phyloP scores from a whole-genome alignment of 2,329 filamentous ascomycete species.

The Calonectria ilicicola region DNA sequence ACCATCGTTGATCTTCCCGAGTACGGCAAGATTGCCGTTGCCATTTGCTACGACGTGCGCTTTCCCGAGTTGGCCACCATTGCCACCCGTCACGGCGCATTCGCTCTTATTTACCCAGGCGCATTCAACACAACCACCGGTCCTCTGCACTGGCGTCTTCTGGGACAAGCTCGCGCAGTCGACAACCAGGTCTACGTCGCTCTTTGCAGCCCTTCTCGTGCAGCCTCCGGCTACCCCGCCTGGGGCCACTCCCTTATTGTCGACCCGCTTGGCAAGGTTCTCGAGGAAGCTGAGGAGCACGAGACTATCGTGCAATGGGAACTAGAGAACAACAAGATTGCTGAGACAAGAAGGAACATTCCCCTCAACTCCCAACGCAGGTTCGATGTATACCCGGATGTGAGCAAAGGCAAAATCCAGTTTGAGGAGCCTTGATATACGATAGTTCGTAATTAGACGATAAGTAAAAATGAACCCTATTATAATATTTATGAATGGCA shows the following conservation, averaged over 20 bases:
- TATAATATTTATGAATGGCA: not conserved
- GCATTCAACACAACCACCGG: constrained; percentile 97
- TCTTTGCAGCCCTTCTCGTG: constrained; percentile 90
- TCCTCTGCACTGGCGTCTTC: constrained; percentile 89
- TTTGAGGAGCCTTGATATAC: constrained; percentile 44
- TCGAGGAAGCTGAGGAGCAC: constrained; percentile 81
- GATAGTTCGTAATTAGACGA: not conserved
- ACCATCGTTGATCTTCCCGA: constrained; percentile 89
- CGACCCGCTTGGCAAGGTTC: constrained; percentile 87
- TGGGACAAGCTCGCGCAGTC: constrained; percentile 84
- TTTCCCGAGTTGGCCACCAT: constrained; percentile 95
- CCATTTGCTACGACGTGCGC: constrained; percentile 97
- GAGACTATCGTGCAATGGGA: constrained; percentile 83
- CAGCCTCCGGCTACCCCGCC: constrained; percentile 84
- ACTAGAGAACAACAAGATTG: constrained; percentile 75
- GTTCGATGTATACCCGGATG: constrained; percentile 96
- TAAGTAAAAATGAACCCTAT: not conserved
- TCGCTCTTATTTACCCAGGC: constrained; percentile 92
- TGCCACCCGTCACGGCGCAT: constrained; percentile 86
- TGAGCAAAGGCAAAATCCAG: constrained; percentile 71
- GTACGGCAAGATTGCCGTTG: constrained; percentile 88
- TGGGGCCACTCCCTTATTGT: constrained; percentile 93
- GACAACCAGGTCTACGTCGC: constrained; percentile 97
- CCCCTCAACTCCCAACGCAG: constrained; percentile 86
- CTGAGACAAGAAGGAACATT: constrained; percentile 83